These are phyloP conservation scores for Elaeis guineensis DNA, from an alignment of 176 grass and related monocot species.

Conservation along the genomic window DNA sequence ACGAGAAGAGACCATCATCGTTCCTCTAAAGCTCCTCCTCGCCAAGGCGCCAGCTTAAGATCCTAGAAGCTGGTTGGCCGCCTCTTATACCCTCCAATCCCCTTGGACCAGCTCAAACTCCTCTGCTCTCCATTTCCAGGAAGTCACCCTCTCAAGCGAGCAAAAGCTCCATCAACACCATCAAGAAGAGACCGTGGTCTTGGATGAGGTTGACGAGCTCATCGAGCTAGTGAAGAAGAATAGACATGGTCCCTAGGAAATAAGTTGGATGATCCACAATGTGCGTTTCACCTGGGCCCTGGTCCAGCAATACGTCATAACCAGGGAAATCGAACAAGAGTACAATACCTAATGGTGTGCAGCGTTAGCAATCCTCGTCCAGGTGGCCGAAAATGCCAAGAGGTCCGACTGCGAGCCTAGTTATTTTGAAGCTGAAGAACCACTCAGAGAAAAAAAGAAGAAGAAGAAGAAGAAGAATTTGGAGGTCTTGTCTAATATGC, in stretches of 20 bases:
- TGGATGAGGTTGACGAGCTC: conserved; percentile 90
- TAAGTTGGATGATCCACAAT: conserved; percentile 28
- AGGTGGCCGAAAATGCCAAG: conserved; percentile 54
- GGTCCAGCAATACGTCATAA: conserved; percentile 72
- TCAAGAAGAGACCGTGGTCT: conserved; percentile 54
- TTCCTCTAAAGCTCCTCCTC: conserved; percentile 65
- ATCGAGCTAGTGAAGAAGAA: conserved; percentile 87
- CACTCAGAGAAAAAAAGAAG: no score
- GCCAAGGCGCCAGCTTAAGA: conserved; percentile 74
- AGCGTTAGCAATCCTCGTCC: conserved; percentile 41
- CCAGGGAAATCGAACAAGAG: conserved; percentile 69
- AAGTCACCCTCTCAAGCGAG: conserved; percentile 45
- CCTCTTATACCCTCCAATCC: conserved; percentile 42
- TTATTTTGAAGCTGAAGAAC: conserved; percentile 26
- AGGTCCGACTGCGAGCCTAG: conserved; percentile 36
- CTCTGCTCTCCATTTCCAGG: conserved; percentile 40
- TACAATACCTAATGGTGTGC: conserved; percentile 50
- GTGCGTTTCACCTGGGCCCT: conserved; percentile 61
- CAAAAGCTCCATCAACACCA: conserved; percentile 54
- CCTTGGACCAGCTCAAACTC: conserved; percentile 51
- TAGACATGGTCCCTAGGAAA: conserved; percentile 21
- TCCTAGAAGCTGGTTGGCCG: conserved; percentile 22
- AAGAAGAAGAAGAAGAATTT: no score
- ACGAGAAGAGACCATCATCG: conserved; percentile 57
- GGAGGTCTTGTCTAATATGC: not conserved